Base-by-base conservation (phyloP, 2,329 filamentous ascomycete species). In the Shiraia bambusicola region DNA sequence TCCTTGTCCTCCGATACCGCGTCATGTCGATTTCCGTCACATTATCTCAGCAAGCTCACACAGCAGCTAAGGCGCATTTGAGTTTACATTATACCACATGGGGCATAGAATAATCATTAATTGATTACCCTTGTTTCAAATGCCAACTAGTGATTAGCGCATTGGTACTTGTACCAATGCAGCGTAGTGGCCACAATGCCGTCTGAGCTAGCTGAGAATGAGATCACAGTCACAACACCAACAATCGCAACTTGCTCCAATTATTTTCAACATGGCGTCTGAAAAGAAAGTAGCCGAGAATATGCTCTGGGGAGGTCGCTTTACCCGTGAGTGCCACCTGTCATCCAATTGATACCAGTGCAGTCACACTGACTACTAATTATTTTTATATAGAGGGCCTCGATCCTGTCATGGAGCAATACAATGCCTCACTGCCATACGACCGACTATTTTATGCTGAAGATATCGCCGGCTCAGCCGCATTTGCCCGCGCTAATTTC, bases 371-470 rank as follows among this genome's bases (percentile, higher is more conserved):
- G 15, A 16, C 33, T 42, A 47, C 19, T 42, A 13, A 50, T 58
- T 30, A 59, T 25, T 26, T n/a, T 25, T 19, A 26, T 28, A 28
- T 58, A 87, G 87, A 88, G 74, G 86, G 81, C 56, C 81, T 92
- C 54, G 88, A 94, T 71, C 87, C 88, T 39, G 79, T 94, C 37
- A 95, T 95, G 88, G 78, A 83, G 47, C 77, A 86, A 54, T 95
- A 92, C 76, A 95, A 95, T 68, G 83, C 84, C 59, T 86, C 81
- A 39, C 85, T 95, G 56, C 82, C 81, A 65, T 91, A 86, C 70
- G 89, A 95, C 70, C 82, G 83, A 53, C 76, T 78, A 38, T 83
- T 95, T 58, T 88, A 88, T 73, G 82, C 82, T 47, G 81, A 93
- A 66, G 88, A 94, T 59, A 90, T 94, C 57, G 78, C 79, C 9